A percentile compares a stretch with the other conserved stretches of the same genome.
These are phyloP conservation scores for Aspergillus melleus DNA, from an alignment of 2,329 filamentous ascomycete genomes.

Conservation along the genomic window DNA sequence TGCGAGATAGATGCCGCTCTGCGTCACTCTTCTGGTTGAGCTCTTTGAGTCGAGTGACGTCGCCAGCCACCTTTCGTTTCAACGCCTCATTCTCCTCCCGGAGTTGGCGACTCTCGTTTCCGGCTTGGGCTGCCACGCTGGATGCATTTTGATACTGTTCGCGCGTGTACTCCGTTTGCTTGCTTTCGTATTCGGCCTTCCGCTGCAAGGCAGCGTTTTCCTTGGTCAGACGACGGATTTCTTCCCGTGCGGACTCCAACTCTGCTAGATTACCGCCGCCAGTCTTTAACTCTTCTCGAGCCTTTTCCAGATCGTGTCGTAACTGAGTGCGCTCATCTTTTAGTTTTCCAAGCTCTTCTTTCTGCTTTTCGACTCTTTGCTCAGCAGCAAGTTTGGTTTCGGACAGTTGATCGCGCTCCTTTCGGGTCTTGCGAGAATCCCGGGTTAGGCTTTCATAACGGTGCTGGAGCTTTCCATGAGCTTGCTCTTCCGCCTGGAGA, in stretches of 20 bases:
- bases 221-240: conserved; percentile 38
- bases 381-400: conserved; percentile 31
- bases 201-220: conserved; percentile 37
- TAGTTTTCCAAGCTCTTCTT: conserved; percentile 39
- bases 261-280: conserved; percentile 43
- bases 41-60: conserved; percentile 40
- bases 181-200: conserved; percentile 42
- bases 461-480: conserved; percentile 40
- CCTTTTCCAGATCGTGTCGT: conserved; percentile 39
- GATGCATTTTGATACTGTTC: conserved; percentile 50
- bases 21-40: conserved; percentile 37
- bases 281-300: conserved; percentile 41
- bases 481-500: conserved; percentile 33
- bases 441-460: conserved; percentile 45
- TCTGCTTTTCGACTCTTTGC: conserved; percentile 35
- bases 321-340: conserved; percentile 43
- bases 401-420: conserved; percentile 35
- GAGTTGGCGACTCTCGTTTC: conserved; percentile 38
- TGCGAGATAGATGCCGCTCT: conserved; percentile 35
- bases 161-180: conserved; percentile 48
- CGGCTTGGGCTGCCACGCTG: conserved; percentile 43
- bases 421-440: conserved; percentile 38
- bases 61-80: conserved; percentile 37
- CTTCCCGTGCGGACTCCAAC: conserved; percentile 42
- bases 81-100: conserved; percentile 39